Evolutionary conservation across 1,284 basidiomycete genomes (phyloP).

Genomic region (Trichosporon coremiiforme): DNA sequence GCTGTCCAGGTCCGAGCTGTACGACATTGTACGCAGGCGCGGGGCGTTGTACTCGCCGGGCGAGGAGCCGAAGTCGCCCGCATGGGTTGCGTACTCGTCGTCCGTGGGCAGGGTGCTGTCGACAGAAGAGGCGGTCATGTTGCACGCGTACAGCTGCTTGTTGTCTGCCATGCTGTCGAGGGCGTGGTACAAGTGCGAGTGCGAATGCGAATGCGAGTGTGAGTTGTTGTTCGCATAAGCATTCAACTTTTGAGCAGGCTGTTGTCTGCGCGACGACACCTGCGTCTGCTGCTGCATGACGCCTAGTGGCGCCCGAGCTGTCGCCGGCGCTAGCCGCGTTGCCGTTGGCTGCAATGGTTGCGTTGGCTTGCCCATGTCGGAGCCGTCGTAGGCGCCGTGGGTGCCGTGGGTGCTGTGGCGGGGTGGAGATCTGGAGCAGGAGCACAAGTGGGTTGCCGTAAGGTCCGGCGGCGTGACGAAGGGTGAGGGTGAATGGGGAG

Average conservation of each 20-base stretch:
- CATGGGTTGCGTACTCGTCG: neutral
- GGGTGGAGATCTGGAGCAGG: neutral
- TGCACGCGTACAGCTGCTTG: neutral
- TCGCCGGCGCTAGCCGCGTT: neutral
- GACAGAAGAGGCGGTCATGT: constrained; percentile 3
- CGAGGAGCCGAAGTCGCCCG: neutral
- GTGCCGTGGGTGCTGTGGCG: constrained; percentile 2
- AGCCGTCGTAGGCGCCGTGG: too few relatives aligned
- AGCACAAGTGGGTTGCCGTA: too few relatives aligned
- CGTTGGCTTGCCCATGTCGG: constrained; percentile 5
- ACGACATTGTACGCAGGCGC: constrained; percentile 41
- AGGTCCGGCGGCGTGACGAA: neutral
- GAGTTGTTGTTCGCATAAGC: neutral
- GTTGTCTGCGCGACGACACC: constrained; percentile 6
- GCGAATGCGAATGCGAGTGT: too few relatives aligned
- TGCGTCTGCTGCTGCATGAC: constrained; percentile 1
- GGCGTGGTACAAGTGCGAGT: neutral
- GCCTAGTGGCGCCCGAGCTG: constrained; percentile 4
- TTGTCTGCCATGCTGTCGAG: neutral
- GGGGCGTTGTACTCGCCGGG: constrained; percentile 6
- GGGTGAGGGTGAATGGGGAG: too few relatives aligned
- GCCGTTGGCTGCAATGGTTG: too few relatives aligned
- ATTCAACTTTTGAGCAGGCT: neutral
- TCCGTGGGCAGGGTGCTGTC: constrained; percentile 1
- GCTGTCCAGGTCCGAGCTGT: constrained; percentile 24